phyloP scores from a whole-genome alignment of 2,329 filamentous ascomycete species.

The Ophiostoma novo-ulmi region DNA sequence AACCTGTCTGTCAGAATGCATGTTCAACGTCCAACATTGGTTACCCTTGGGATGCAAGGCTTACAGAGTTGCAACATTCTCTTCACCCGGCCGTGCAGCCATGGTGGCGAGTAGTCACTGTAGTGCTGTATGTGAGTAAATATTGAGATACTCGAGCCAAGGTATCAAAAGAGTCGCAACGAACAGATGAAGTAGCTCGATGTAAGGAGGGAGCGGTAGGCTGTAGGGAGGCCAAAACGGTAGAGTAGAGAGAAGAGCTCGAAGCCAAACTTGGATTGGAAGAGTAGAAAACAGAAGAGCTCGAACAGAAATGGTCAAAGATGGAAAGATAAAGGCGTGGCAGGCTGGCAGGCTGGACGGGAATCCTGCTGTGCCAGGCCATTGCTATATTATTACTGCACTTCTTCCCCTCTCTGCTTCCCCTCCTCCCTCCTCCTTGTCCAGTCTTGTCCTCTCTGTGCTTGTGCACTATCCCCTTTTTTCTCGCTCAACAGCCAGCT shows the following conservation, averaged over 20 bases:
- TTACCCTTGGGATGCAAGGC: constrained; percentile 25
- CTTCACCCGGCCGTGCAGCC: constrained; percentile 44
- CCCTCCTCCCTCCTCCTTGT: neutral
- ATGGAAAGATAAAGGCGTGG: neutral
- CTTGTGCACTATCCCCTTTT: neutral
- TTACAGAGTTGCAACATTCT: constrained; percentile 46
- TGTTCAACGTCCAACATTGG: no score
- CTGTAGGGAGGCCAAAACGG: neutral
- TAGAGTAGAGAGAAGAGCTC: neutral
- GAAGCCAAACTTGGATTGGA: neutral
- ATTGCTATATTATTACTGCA: neutral
- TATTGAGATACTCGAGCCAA: neutral
- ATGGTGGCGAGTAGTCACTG: constrained; percentile 30
- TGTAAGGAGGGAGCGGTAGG: neutral
- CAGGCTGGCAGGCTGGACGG: neutral
- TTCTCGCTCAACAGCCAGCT: neutral
- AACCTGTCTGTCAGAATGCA: constrained; percentile 48
- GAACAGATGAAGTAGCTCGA: neutral
- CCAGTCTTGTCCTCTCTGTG: neutral
- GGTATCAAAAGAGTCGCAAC: neutral
- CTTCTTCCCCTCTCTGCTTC: neutral
- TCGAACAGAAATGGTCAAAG: neutral
- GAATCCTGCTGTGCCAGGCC: neutral
- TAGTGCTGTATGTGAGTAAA: neutral
- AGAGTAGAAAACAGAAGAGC: neutral